Conservation (phyloP, 352 stramenopile genomes). For the Phytophthora gonapodyides region DNA sequence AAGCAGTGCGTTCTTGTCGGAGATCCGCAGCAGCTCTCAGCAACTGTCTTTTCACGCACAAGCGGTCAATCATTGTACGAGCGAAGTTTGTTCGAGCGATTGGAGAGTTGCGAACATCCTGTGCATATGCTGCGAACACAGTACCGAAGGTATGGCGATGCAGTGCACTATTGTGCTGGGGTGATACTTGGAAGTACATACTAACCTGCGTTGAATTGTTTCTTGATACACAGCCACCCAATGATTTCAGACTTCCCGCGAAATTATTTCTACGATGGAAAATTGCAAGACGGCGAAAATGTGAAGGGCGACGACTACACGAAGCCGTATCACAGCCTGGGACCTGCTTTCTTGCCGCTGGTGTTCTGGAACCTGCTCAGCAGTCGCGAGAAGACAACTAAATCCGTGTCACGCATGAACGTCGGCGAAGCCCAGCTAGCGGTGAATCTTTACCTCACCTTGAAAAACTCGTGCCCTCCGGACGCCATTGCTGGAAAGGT, state of each 20-base stretch:
- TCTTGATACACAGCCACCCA: conserved; percentile 55
- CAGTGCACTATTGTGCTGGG: background rate
- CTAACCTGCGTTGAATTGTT: conserved; percentile 15
- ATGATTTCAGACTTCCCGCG: conserved; percentile 84
- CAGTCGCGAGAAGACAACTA: conserved; percentile 71
- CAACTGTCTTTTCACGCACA: conserved; percentile 92
- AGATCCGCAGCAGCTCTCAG: conserved; percentile 92
- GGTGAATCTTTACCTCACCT: conserved; percentile 87
- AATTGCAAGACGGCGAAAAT: conserved; percentile 85
- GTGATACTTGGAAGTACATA: background rate
- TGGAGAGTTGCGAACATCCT: conserved; percentile 87
- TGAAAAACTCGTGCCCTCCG: conserved; percentile 84
- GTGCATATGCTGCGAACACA: conserved; percentile 91
- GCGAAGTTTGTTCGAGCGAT: conserved; percentile 91
- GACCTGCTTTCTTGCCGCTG: conserved; percentile 72
- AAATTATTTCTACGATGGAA: conserved; percentile 86
- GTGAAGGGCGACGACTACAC: conserved; percentile 64
- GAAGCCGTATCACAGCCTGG: conserved; percentile 82
- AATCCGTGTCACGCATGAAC: conserved; percentile 85
- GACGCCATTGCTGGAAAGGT: conserved; percentile 81
- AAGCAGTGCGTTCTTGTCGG: conserved; percentile 92
- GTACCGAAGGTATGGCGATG: conserved; percentile 66
- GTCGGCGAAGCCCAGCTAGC: conserved; percentile 80
- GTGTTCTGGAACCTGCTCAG: conserved; percentile 88
- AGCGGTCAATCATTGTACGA: conserved; percentile 89